These are phyloP conservation scores for Apostasia shenzhenica DNA, from an alignment of 106 monocot species.

Conservation along the genomic window DNA sequence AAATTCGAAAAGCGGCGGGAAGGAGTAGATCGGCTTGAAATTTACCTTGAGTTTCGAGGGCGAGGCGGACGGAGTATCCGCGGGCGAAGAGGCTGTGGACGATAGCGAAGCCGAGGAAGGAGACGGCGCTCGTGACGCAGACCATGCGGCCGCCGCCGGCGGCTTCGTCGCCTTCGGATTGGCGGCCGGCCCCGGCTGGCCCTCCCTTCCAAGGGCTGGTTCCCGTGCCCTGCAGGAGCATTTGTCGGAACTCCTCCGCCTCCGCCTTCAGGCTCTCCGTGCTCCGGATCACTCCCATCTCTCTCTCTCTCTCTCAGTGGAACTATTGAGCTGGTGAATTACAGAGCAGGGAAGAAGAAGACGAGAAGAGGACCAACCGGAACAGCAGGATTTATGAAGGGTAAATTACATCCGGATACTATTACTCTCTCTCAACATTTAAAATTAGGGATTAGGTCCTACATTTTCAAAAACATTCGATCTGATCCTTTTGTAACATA, in stretches of 20 bases:
- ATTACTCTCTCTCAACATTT: too few species aligned
- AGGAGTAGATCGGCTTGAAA: background rate
- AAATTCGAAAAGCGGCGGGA: background rate
- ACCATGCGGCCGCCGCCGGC: constrained; percentile 14
- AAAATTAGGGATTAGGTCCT: too few species aligned
- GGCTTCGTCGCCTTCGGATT: background rate
- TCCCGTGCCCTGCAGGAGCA: constrained; percentile 6
- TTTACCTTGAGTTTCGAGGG: constrained; percentile 57
- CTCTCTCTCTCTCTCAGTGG: background rate
- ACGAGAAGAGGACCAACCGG: too few species aligned
- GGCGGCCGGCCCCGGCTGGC: background rate
- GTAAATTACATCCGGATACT: too few species aligned
- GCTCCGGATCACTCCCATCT: constrained; percentile 44
- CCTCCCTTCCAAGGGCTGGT: constrained; percentile 4
- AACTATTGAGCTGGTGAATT: too few species aligned
- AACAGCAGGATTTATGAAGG: too few species aligned
- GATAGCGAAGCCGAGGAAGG: constrained; percentile 73
- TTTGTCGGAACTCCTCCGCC: constrained; percentile 36
- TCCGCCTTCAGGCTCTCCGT: constrained; percentile 38
- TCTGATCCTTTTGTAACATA: too few species aligned
- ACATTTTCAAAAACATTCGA: too few species aligned
- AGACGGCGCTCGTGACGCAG: constrained; percentile 77
- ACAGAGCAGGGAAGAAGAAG: too few species aligned
- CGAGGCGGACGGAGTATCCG: constrained; percentile 66
- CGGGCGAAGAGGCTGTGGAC: constrained; percentile 44